phyloP scores from a whole-genome alignment of 2,329 filamentous ascomycete species.

The Venturia pyrina region DNA sequence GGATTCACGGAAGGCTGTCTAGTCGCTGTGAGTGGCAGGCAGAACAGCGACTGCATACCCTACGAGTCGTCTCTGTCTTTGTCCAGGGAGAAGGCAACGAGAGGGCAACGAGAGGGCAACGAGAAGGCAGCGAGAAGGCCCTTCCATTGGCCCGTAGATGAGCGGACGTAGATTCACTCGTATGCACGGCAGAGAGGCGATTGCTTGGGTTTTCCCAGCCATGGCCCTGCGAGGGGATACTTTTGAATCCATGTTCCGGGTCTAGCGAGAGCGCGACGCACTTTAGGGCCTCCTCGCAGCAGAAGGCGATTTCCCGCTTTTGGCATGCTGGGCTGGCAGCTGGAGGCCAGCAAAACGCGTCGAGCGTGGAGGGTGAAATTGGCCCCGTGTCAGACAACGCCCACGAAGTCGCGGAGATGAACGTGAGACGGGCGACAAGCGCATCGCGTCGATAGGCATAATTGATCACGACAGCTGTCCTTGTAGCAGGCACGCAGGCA shows the following conservation, averaged over 20 bases:
- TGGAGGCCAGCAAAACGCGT: background rate
- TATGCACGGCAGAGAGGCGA: background rate
- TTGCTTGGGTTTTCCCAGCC: background rate
- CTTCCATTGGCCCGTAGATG: conserved; percentile 5
- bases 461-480: background rate
- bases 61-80: background rate
- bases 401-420: background rate
- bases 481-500: background rate
- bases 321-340: too few relatives aligned
- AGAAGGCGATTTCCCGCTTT: background rate
- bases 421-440: background rate
- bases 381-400: too few relatives aligned
- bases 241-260: background rate
- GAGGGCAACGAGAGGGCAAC: background rate
- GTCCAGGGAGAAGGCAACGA: background rate
- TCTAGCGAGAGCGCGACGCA: background rate
- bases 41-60: background rate
- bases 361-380: background rate
- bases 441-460: background rate
- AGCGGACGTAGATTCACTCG: background rate
- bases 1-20: background rate
- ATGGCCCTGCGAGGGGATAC: background rate
- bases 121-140: background rate
- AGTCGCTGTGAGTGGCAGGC: background rate
- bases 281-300: background rate